phyloP scores from a whole-genome alignment of 2,329 filamentous ascomycete species.

The Phaeoacremonium minimum region DNA sequence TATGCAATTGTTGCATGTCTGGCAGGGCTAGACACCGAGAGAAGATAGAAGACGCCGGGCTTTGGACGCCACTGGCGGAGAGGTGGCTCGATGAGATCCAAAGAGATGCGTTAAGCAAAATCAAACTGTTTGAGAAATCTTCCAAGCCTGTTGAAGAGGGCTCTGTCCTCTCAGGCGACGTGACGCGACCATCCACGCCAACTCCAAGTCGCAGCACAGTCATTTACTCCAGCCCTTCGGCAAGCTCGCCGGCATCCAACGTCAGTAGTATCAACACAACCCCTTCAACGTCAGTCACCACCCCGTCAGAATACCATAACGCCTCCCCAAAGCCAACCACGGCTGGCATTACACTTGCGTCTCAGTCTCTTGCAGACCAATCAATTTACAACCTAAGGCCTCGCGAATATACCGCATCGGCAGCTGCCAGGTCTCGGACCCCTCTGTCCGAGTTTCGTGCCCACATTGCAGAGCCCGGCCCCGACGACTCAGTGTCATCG shows the following conservation, averaged over 20 bases:
- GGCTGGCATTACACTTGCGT: not conserved
- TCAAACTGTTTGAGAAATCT: not conserved
- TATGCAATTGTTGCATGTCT: constrained; percentile 4
- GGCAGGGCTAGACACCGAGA: constrained; percentile 3
- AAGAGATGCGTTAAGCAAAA: not conserved
- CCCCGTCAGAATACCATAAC: not conserved
- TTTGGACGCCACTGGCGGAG: constrained; percentile 3
- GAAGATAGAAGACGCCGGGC: constrained; percentile 3
- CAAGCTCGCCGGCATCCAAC: not conserved
- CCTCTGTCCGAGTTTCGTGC: constrained; percentile 2
- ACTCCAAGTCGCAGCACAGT: not conserved
- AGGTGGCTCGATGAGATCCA: constrained; percentile 4
- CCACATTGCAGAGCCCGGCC: constrained; percentile 3
- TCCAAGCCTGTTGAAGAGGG: not conserved
- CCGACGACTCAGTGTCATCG: not conserved
- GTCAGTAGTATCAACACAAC: not conserved
- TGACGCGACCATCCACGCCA: not conserved
- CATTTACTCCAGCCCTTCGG: not conserved
- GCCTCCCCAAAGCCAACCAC: not conserved
- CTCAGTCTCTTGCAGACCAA: not conserved
- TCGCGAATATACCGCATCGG: not conserved
- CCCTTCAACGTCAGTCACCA: not conserved
- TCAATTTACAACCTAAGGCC: not conserved
- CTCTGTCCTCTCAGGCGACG: not conserved
- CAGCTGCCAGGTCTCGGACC: not conserved